phyloP scores from a whole-genome alignment of 1,284 basidiomycete genomes.

The Pholiota adiposa region DNA sequence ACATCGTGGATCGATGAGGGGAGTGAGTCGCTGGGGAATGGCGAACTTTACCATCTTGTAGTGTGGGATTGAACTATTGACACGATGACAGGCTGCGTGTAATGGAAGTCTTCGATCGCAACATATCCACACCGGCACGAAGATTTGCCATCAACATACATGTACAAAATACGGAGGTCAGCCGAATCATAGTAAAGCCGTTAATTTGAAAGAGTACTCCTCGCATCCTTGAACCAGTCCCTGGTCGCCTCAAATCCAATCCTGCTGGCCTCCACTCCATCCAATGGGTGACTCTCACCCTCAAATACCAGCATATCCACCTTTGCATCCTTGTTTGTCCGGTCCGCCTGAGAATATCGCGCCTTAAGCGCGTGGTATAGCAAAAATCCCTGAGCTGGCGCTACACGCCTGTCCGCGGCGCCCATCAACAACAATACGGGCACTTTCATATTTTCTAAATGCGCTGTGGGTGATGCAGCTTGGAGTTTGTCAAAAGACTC shows the following conservation, averaged over 20 bases:
- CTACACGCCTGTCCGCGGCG: conserved; percentile 62
- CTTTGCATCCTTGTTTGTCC: conserved; percentile 35
- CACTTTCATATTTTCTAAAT: conserved; percentile 53
- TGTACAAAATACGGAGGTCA: not conserved
- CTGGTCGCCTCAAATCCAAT: conserved; percentile 54
- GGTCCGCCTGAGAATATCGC: conserved; percentile 22
- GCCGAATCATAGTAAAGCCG: not conserved
- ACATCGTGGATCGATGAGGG: not conserved
- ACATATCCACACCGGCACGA: not conserved
- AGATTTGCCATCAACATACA: no score
- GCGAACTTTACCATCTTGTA: not conserved
- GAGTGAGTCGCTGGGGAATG: not conserved
- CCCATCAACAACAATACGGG: conserved; percentile 68
- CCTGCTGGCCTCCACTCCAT: conserved; percentile 60
- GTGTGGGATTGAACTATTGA: not conserved
- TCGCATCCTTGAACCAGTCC: conserved; percentile 49
- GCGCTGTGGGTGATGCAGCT: conserved; percentile 58
- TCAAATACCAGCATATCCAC: conserved; percentile 70
- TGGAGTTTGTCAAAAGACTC: conserved; percentile 50
- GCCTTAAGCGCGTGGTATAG: conserved; percentile 70
- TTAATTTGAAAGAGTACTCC: not conserved
- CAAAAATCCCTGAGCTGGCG: conserved; percentile 63
- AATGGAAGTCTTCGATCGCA: not conserved
- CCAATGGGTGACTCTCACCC: conserved; percentile 65
- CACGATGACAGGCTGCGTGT: not conserved